Evolutionary conservation across 495 filamentous ascomycete species (phyloP), one percentile per base, ranked within the genome.

Genomic region (Pseudevernia furfuracea): DNA sequence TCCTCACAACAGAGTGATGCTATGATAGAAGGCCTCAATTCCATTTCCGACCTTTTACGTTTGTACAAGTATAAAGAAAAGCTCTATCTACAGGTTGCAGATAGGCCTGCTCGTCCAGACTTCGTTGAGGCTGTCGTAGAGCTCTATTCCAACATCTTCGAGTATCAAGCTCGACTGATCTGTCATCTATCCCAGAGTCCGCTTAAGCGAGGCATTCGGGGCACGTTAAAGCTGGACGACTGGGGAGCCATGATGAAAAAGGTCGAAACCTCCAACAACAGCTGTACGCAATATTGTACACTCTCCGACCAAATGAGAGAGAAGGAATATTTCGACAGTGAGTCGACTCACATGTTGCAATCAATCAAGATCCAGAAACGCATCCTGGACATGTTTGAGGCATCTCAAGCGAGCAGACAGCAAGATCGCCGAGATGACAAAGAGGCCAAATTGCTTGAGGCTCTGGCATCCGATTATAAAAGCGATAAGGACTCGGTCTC

Each of bases 121-220:
- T 37, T 68, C 69, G 46, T 58, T 39, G n/a, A 39, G 25, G 62
- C 62, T 48, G 46, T 59, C 14, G 43, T 48, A 39, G 34, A 59
- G 34, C 64, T 74, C 43, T 77, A 77, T 62, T 73, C 70, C 5
- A 36, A 66, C 19, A 64, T 77, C 12, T 66, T 77, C 58, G 72
- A 74, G 52, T 76, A 76, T 61, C 72, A 76, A 59, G 69, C 72
- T 32, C 70, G 64, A 17, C 65, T 67, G 43, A 70, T 77, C 19
- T 71, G 66, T 37, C 70, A 74, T 59, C 70, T 74, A 43, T 73
- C 73, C 10, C 67, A 62, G 34, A 46, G 38, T 8, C 67, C 74
- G 62, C 48, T 68, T 59, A 67, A 71, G 14, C 71, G 74, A 55
- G 72, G 57, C 71, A 58, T 72, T 48, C 39, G 43, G 11, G 34